Percentiles rank a stretch among this genome's conserved stretches.
Conservation (phyloP, 306 rosid species). For the Boehmeria nivea region DNA sequence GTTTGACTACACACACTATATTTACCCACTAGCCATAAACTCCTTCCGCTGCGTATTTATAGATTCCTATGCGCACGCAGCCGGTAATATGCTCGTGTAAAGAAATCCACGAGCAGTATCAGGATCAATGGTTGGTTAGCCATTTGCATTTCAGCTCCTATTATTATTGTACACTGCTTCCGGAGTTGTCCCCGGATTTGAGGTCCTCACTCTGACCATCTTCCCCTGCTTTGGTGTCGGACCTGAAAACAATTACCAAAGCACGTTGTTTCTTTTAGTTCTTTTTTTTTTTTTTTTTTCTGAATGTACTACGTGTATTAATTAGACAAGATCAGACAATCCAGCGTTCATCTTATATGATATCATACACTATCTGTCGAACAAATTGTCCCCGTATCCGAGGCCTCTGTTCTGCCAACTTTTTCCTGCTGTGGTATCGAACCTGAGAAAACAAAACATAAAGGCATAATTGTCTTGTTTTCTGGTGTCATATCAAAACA, state of each 20-base stretch:
- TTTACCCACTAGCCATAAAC: not conserved
- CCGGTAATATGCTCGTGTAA: slow-evolving; percentile 8
- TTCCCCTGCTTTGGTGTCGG: slow-evolving; percentile 28
- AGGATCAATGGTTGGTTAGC: slow-evolving; percentile 18
- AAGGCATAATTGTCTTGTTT: not conserved
- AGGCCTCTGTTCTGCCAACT: slow-evolving; percentile 33
- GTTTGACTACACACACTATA: too few relatives aligned
- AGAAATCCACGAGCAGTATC: slow-evolving; percentile 22
- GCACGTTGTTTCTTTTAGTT: not conserved
- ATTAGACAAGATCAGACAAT: not conserved
- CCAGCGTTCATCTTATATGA: not conserved
- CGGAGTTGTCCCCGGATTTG: slow-evolving; percentile 32
- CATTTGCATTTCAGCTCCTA: slow-evolving; percentile 22
- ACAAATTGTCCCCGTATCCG: slow-evolving; percentile 34
- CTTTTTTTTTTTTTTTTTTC: too few relatives aligned
- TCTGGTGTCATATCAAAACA: not conserved
- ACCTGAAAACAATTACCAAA: slow-evolving; percentile 28
- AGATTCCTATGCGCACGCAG: too few relatives aligned
- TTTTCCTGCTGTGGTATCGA: slow-evolving; percentile 36
- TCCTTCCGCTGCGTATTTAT: too few relatives aligned
- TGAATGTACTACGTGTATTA: not conserved
- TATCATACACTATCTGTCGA: slow-evolving; percentile 24
- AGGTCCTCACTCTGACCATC: slow-evolving; percentile 25
- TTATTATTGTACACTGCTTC: slow-evolving; percentile 21
- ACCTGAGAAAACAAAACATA: slow-evolving; percentile 17